Percentiles rank a stretch among this genome's conserved stretches.
These are phyloP conservation scores for Nematocida sp. DNA, from an alignment of 371 early-diverging fungal genomes.

Conservation along the genomic window DNA sequence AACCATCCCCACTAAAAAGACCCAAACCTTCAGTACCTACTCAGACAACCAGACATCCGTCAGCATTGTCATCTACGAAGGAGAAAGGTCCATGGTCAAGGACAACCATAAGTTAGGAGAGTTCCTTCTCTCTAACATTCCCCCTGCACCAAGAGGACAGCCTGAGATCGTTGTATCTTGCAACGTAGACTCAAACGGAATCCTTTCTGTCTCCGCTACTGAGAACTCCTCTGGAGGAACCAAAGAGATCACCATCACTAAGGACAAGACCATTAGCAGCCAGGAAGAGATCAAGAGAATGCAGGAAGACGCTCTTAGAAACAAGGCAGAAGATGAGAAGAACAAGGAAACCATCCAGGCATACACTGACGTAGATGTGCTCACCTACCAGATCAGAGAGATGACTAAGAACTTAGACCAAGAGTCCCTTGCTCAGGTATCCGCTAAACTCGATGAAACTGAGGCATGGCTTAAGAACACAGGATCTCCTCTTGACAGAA, in stretches of 20 bases:
- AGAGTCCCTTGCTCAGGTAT: constrained; percentile 47
- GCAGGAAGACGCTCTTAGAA: constrained; percentile 46
- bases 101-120: constrained; percentile 87
- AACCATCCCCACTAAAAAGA: constrained; percentile 79
- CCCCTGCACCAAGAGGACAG: constrained; percentile 71
- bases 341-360: constrained; percentile 43
- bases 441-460: constrained; percentile 50
- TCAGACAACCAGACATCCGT: constrained; percentile 86
- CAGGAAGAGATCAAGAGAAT: constrained; percentile 52
- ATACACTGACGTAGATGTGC: constrained; percentile 33
- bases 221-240: constrained; percentile 70
- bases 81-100: constrained; percentile 78
- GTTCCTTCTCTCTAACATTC: constrained; percentile 78
- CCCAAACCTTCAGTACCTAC: constrained; percentile 83
- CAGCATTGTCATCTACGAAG: constrained; percentile 82
- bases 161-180: constrained; percentile 72
- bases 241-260: constrained; percentile 69
- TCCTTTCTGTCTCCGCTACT: constrained; percentile 70
- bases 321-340: constrained; percentile 48
- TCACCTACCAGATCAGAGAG: constrained; percentile 35
- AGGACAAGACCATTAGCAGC: constrained; percentile 47
- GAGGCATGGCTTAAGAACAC: constrained; percentile 57
- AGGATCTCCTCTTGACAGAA: constrained; percentile 13
- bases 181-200: constrained; percentile 72
- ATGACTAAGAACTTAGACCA: constrained; percentile 32